Conservation (phyloP, 2,329 filamentous ascomycete species). For the Fusarium ramigenum region DNA sequence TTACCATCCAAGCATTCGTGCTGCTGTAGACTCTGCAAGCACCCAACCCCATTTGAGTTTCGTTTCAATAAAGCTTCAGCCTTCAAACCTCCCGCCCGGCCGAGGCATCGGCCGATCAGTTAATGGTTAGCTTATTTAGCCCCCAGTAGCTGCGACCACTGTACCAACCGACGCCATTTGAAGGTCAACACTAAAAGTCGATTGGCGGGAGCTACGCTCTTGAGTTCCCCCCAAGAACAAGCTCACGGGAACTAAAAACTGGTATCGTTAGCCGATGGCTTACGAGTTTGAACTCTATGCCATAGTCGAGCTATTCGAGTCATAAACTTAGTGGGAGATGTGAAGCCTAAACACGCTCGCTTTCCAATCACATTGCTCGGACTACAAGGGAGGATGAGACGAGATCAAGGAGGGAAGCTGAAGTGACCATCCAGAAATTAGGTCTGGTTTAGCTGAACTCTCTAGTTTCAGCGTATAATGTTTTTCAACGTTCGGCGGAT, state of each 20-base stretch:
- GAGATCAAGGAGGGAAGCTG: not conserved
- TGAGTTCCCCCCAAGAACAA: not conserved
- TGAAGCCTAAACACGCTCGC: not conserved
- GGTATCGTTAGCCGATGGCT: slow-evolving; percentile 4
- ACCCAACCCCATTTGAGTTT: not conserved
- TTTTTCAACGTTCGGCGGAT: not conserved
- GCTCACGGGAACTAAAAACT: slow-evolving; percentile 30
- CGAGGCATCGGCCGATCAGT: slow-evolving; percentile 19
- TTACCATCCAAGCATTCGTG: not conserved
- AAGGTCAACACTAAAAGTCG: not conserved
- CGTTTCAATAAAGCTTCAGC: not conserved
- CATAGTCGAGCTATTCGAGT: not conserved
- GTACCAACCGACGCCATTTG: slow-evolving; percentile 4
- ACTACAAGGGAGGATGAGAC: not conserved
- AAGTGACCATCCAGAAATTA: not conserved
- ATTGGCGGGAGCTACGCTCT: slow-evolving; percentile 18
- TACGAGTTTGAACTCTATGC: not conserved
- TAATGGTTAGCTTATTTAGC: slow-evolving; percentile 2
- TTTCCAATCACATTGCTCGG: not conserved
- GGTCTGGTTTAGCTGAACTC: not conserved
- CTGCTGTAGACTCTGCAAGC: not conserved
- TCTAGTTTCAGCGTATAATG: not conserved
- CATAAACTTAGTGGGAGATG: not conserved
- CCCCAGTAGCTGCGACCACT: slow-evolving; percentile 7
- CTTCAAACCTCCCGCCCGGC: slow-evolving; percentile 1